Evolutionary conservation across 129 eudicot genomes (phyloP).

Genomic region (Flaveria ramosissima): DNA sequence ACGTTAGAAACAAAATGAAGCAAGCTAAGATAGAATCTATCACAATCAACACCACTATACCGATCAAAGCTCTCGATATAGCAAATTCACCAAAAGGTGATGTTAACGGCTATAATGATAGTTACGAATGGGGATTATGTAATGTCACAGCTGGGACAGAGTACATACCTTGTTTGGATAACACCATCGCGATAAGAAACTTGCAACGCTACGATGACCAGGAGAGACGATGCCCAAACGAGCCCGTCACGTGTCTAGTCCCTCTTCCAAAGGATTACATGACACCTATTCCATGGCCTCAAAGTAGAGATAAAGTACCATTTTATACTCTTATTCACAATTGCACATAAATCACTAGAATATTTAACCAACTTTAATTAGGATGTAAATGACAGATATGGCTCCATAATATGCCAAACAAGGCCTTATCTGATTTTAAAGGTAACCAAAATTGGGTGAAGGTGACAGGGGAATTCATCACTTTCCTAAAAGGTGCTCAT

Average conservation of each 20-base stretch:
- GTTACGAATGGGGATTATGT: slow-evolving; percentile 56
- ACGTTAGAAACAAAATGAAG: slow-evolving; percentile 36
- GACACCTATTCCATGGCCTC: slow-evolving; percentile 52
- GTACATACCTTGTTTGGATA: slow-evolving; percentile 75
- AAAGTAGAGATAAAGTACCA: slow-evolving; percentile 54
- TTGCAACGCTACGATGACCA: no score
- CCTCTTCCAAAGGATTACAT: slow-evolving; percentile 51
- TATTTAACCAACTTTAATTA: slow-evolving; percentile 1
- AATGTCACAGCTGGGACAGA: slow-evolving; percentile 57
- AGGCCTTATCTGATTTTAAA: slow-evolving; percentile 46
- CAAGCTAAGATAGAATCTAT: slow-evolving; percentile 30
- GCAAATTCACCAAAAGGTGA: background rate
- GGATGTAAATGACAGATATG: slow-evolving; percentile 47
- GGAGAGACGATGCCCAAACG: slow-evolving; percentile 49
- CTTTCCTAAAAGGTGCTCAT: slow-evolving; percentile 55
- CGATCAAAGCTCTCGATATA: background rate
- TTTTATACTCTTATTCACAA: background rate
- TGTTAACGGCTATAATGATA: slow-evolving; percentile 17
- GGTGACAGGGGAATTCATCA: slow-evolving; percentile 48
- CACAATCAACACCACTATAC: slow-evolving; percentile 20
- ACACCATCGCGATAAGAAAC: slow-evolving; percentile 22
- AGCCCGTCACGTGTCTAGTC: slow-evolving; percentile 55
- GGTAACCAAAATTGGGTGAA: slow-evolving; percentile 53
- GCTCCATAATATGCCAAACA: slow-evolving; percentile 48
- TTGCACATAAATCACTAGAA: no score